Conservation (phyloP, 495 filamentous ascomycete genomes). For the Hypoxylon intermedium region DNA sequence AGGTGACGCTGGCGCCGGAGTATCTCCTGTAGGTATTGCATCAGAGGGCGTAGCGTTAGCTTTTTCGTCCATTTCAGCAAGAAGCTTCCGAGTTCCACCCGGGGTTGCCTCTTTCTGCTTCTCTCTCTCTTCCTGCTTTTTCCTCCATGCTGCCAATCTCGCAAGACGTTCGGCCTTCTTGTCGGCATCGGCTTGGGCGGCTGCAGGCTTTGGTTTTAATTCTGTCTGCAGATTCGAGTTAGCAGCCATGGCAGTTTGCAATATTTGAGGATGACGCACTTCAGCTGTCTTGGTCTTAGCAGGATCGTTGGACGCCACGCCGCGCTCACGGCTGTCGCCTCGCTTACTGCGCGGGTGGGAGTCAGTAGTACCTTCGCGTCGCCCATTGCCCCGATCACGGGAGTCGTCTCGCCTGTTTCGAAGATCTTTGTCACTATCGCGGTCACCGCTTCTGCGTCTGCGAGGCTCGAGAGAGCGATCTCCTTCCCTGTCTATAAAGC, state of each 20-base stretch:
- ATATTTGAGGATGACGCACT: constrained; percentile 50
- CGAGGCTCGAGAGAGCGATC: constrained; percentile 62
- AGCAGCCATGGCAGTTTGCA: constrained; percentile 9
- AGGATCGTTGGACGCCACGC: constrained; percentile 49
- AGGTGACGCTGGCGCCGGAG: constrained; percentile 54
- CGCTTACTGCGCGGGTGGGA: constrained; percentile 72
- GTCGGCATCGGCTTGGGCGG: constrained; percentile 74
- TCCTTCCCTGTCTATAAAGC: constrained; percentile 64
- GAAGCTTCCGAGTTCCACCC: constrained; percentile 68
- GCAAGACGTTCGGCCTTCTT: constrained; percentile 85
- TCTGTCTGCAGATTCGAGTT: constrained; percentile 44
- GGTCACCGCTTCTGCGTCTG: constrained; percentile 69
- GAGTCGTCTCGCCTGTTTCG: constrained; percentile 81
- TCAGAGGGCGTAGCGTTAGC: constrained; percentile 62
- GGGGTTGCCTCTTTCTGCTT: constrained; percentile 74
- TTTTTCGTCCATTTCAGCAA: constrained; percentile 80
- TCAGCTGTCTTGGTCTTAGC: constrained; percentile 56
- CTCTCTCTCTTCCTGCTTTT: constrained; percentile 82
- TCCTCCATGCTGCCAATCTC: constrained; percentile 90
- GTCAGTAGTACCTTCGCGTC: constrained; percentile 80
- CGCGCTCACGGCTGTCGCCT: constrained; percentile 67
- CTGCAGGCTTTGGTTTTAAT: constrained; percentile 59
- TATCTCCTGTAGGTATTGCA: constrained; percentile 65
- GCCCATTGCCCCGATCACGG: constrained; percentile 71
- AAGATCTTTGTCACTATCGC: constrained; percentile 64